phyloP scores from a whole-genome alignment of 2,329 filamentous ascomycete species.

The Cordyceps cateniannulata region DNA sequence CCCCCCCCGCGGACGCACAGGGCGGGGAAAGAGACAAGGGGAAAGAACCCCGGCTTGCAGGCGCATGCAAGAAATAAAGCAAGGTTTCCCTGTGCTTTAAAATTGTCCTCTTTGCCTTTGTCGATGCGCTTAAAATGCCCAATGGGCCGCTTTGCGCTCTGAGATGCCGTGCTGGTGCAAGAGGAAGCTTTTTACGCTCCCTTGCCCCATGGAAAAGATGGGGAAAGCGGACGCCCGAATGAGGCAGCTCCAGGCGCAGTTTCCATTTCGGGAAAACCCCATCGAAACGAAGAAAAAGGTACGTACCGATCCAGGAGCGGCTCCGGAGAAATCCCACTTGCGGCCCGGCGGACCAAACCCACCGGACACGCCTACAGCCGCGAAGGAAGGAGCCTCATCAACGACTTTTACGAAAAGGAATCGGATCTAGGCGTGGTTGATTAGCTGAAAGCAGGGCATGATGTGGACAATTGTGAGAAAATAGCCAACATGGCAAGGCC shows the following conservation, averaged over 20 bases:
- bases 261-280: background rate
- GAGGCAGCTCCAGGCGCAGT: constrained; percentile 7
- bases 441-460: background rate
- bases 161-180: constrained; percentile 10
- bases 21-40: background rate
- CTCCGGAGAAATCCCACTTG: background rate
- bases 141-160: background rate
- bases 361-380: background rate
- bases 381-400: background rate
- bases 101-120: background rate
- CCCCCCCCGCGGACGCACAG: background rate
- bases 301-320: background rate
- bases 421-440: background rate
- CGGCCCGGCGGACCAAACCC: constrained; percentile 1
- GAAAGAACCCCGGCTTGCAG: no score
- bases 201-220: background rate
- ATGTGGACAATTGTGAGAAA: background rate
- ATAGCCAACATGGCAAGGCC: background rate
- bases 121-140: background rate
- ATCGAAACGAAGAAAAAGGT: background rate
- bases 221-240: background rate
- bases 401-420: background rate
- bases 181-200: background rate
- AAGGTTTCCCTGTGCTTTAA: no score
- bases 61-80: no score